Evolutionary conservation across 257 asterid species (phyloP).

Genomic region (Solanum lycopersicoides): DNA sequence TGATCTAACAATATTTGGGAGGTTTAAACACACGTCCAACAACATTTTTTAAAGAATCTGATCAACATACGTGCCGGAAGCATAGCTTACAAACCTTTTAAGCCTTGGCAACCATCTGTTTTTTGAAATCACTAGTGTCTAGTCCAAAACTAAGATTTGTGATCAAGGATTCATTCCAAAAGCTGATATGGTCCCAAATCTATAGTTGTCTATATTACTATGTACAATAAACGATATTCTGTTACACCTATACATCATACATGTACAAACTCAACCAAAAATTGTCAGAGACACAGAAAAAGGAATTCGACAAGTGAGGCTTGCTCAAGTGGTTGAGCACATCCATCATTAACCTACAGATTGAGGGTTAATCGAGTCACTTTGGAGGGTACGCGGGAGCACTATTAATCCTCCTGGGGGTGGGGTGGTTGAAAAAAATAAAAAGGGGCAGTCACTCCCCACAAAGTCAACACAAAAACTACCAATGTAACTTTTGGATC

Average conservation of each 20-base stretch:
- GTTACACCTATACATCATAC: background rate
- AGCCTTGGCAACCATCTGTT: background rate
- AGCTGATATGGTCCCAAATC: background rate
- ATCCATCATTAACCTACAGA: background rate
- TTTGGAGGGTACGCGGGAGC: background rate
- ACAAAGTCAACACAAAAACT: background rate
- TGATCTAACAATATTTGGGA: background rate
- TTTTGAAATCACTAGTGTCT: background rate
- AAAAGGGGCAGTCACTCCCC: background rate
- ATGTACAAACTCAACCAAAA: background rate
- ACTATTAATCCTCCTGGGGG: background rate
- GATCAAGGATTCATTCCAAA: background rate
- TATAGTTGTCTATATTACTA: background rate
- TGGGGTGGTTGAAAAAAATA: background rate
- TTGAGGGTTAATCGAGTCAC: background rate
- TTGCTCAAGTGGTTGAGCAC: background rate
- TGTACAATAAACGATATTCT: background rate
- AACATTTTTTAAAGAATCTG: background rate
- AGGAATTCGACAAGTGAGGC: background rate
- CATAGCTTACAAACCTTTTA: background rate
- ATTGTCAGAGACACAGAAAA: background rate
- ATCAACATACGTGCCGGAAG: background rate
- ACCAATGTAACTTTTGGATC: background rate
- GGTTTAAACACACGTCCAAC: background rate
- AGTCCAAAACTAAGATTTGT: background rate